phyloP scores from a whole-genome alignment of 257 asterid species.

The Craterostigma plantagineum region DNA sequence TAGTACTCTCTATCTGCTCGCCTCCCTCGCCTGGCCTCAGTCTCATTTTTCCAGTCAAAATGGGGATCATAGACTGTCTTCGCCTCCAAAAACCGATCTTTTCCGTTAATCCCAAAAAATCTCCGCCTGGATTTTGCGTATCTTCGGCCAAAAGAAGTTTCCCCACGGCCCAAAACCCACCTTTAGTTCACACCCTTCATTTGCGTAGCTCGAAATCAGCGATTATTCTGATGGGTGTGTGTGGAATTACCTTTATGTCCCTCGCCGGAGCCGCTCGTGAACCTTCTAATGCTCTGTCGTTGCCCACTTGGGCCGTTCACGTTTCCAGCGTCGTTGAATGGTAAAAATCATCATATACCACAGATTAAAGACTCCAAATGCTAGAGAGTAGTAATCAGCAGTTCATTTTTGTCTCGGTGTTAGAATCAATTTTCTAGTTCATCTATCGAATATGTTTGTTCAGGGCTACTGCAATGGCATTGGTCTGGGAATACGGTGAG shows the following conservation, averaged over 20 bases:
- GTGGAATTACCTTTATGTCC: conserved; percentile 42
- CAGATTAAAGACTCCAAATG: not conserved
- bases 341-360: conserved; percentile 16
- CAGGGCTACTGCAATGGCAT: conserved; percentile 86
- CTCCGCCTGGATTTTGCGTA: too few relatives aligned
- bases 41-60: too few relatives aligned
- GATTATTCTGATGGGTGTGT: conserved; percentile 30
- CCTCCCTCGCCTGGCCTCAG: too few relatives aligned
- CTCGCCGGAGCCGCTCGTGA: conserved; percentile 43
- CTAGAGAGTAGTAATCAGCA: not conserved
- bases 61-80: too few relatives aligned
- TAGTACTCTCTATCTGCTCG: too few relatives aligned
- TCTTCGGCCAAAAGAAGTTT: too few relatives aligned
- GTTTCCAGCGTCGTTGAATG: conserved; percentile 96
- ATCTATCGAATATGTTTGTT: not conserved
- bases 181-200: not conserved
- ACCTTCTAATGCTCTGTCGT: conserved; percentile 85
- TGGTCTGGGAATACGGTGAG: conserved; percentile 95
- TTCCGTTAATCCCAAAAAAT: too few relatives aligned
- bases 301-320: conserved; percentile 92
- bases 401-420: not conserved
- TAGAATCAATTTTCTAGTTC: not conserved
- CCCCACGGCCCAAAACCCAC: too few relatives aligned
- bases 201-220: conserved; percentile 14
- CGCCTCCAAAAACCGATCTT: too few relatives aligned